Conservation (phyloP, 306 rosid species). For the Vigna reflexopilosa region DNA sequence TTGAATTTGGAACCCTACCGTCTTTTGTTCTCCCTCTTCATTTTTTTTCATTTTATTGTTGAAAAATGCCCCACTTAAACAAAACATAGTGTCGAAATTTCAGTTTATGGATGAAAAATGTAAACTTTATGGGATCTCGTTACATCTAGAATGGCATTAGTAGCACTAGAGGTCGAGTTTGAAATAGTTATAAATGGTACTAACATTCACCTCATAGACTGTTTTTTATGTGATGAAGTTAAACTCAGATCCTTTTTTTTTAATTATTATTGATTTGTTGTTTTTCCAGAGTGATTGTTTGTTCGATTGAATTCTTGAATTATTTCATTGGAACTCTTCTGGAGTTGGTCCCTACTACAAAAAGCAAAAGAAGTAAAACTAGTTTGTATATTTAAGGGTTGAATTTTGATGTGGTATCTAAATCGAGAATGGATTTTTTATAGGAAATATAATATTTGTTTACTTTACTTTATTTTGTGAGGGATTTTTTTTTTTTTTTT, state of each 20-base stretch:
- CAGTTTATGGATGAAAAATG: no score
- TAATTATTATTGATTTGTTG: not conserved
- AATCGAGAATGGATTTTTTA: not conserved
- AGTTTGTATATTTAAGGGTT: not conserved
- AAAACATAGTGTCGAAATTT: no score
- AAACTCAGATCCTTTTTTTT: no score
- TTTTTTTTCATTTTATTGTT: not conserved
- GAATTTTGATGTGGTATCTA: not conserved
- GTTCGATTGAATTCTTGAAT: not conserved
- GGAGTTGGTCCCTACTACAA: not conserved
- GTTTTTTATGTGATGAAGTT: no score
- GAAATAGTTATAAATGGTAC: no score
- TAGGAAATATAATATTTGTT: not conserved
- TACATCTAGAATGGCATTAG: no score
- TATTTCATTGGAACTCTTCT: not conserved
- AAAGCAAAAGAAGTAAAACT: not conserved
- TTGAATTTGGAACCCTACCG: slow-evolving; percentile 29
- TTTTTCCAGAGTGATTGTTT: not conserved
- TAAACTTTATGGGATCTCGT: no score
- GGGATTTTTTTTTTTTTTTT: not conserved
- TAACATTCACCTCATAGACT: no score
- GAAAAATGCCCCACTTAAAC: no score
- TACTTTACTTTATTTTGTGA: not conserved
- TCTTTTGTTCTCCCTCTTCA: not conserved
- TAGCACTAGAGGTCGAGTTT: no score